Evolutionary conservation across 2,329 filamentous ascomycete genomes (phyloP), one percentile per base, ranked within the genome.

Genomic region (Pseudogymnoascus sp.): DNA sequence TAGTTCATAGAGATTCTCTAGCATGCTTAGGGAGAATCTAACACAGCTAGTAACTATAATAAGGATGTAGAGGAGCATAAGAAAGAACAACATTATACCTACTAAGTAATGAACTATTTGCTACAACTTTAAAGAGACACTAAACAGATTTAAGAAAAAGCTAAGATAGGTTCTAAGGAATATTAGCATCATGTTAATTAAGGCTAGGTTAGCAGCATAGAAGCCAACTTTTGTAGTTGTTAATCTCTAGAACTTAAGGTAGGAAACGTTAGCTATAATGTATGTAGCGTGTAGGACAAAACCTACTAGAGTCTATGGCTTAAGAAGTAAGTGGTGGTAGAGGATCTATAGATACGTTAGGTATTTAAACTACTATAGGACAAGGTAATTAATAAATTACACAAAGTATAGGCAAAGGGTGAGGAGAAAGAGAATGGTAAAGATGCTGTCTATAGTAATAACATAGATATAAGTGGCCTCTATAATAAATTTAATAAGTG

Each of bases 311-410:
- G 60, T 69, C 67, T 57, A 72, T 45, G 64, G 66, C 37, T 68
- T 65, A 12, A 70, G 16, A 40, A 68, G 40, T 47, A 61, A 64
- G 62, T 68, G 62, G 63, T 47, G 64, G 40, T 39, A 14, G 14
- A 70, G 23, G 21, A 71, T 11, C 63, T 68, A 67, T 18, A 63
- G 67, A 66, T 72, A 71, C 34, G 57, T 69, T 2, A 72, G 63
- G 65, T 71, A 62, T 63, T 69, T 68, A 54, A 47, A 68, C 29
- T 67, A 63, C 5, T 62, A 54, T 51, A 67, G 59, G 10, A 60
- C 65, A 42, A 70, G 63, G 65, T 65, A 62, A 18, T 47, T 51
- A 12, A 61, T 42, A 40, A 64, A 47, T 34, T 26, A 51, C 37
- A 60, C 39, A 54, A 63, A 60, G 40, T 51, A 66, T 61, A 60